Percentiles rank a stretch among this genome's conserved stretches.
Conservation (phyloP, 2,329 filamentous ascomycete species). For the Talaromyces sp. region DNA sequence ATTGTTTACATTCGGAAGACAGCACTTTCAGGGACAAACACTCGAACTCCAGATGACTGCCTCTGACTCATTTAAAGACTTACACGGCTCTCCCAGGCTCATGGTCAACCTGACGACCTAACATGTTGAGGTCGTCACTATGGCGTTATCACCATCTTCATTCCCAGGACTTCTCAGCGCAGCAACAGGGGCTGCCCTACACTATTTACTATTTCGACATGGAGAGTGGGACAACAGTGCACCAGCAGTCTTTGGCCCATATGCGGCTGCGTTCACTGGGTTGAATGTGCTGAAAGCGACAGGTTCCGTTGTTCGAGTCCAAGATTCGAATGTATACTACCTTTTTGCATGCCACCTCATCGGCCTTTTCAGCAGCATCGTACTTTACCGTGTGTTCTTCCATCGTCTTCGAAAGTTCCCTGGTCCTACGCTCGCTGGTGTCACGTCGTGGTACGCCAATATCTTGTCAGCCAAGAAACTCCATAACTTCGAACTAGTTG, state of each 20-base stretch:
- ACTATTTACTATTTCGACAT: constrained; percentile 11
- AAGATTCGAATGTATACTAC: background rate
- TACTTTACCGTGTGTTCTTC: constrained; percentile 27
- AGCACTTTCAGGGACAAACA: background rate
- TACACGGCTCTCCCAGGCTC: background rate
- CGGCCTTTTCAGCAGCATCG: constrained; percentile 23
- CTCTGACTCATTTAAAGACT: background rate
- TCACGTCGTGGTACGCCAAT: constrained; percentile 24
- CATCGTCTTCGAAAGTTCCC: constrained; percentile 28
- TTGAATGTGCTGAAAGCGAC: background rate
- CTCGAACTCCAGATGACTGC: background rate
- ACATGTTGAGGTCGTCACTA: background rate
- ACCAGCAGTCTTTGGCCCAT: background rate
- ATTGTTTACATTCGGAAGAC: background rate
- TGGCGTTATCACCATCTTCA: background rate
- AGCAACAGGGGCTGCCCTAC: constrained; percentile 9
- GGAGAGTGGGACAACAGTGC: constrained; percentile 18
- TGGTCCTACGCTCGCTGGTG: constrained; percentile 24
- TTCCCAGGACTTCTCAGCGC: background rate
- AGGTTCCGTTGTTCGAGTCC: background rate
- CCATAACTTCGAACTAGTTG: constrained; percentile 27
- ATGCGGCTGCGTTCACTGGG: background rate
- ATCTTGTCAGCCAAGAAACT: constrained; percentile 20
- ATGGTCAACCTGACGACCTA: background rate
- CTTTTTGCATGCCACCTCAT: constrained; percentile 10